These are phyloP conservation scores for Aegilops umbellulata DNA, from an alignment of 176 grass and related monocot genomes.

Conservation along the genomic window DNA sequence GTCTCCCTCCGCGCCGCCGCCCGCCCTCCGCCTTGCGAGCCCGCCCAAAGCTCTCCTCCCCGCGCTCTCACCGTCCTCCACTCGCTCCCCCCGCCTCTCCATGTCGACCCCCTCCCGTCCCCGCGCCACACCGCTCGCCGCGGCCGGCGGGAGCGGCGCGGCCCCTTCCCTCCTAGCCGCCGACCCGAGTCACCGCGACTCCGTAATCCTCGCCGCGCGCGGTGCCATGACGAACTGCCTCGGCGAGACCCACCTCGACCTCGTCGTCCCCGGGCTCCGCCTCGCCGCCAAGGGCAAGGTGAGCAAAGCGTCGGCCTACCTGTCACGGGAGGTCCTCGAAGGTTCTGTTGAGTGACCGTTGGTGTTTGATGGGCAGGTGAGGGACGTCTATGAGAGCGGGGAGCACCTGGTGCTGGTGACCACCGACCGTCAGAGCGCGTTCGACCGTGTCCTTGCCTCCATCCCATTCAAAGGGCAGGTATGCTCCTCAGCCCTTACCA, in stretches of 20 bases:
- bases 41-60: conserved; percentile 33
- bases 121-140: conserved; percentile 12
- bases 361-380: conserved; percentile 51
- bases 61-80: background rate
- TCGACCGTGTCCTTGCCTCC: conserved; percentile 87
- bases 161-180: conserved; percentile 45
- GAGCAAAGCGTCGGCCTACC: background rate
- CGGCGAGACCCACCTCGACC: conserved; percentile 81
- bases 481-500: background rate
- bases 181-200: conserved; percentile 52
- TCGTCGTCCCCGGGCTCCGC: conserved; percentile 59
- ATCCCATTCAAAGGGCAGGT: conserved; percentile 99
- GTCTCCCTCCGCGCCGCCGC: conserved; percentile 23
- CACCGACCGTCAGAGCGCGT: conserved; percentile 91
- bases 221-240: conserved; percentile 59
- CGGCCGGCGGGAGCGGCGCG: background rate
- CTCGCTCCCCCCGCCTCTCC: background rate
- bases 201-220: conserved; percentile 53
- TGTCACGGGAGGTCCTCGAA: background rate
- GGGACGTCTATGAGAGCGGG: conserved; percentile 88
- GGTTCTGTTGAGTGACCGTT: background rate
- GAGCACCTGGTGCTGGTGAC: conserved; percentile 88
- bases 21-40: conserved; percentile 8
- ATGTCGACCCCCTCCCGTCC: conserved; percentile 17
- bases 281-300: conserved; percentile 83